These are phyloP conservation scores for Cryptosporidium ryanae DNA, from an alignment of 169 alveolate genomes.

Conservation along the genomic window DNA sequence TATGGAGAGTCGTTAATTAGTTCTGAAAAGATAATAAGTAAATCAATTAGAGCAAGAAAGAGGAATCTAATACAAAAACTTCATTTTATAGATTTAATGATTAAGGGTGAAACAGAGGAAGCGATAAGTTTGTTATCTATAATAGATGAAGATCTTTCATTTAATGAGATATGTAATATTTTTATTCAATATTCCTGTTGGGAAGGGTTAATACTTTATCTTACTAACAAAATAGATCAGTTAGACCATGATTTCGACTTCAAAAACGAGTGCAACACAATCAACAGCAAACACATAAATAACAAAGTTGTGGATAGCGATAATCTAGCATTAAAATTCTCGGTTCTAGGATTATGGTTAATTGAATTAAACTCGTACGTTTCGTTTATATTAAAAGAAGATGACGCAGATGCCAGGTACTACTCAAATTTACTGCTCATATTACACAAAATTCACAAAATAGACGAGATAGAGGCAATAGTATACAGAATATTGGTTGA, in stretches of 20 bases:
- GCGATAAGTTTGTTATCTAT: constrained; percentile 28
- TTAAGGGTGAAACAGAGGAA: constrained; percentile 21
- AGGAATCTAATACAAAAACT: constrained; percentile 11
- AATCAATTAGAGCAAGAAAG: constrained; percentile 7
- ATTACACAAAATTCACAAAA: constrained; percentile 9
- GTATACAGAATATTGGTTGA: constrained; percentile 30
- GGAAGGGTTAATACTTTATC: constrained; percentile 33
- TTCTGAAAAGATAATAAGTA: constrained; percentile 35
- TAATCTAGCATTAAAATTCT: constrained; percentile 16
- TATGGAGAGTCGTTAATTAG: constrained; percentile 32
- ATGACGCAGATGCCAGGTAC: constrained; percentile 1
- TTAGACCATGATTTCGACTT: background rate
- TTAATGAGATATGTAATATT: constrained; percentile 64
- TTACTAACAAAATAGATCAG: constrained; percentile 32
- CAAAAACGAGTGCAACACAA: background rate
- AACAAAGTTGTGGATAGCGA: background rate
- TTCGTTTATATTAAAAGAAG: constrained; percentile 30
- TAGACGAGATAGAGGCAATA: constrained; percentile 54
- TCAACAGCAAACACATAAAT: constrained; percentile 7
- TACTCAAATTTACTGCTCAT: constrained; percentile 12
- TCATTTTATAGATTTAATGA: constrained; percentile 28
- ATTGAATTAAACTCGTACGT: constrained; percentile 41
- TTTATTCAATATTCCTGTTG: constrained; percentile 28
- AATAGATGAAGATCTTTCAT: constrained; percentile 33
- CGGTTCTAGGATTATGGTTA: constrained; percentile 46